These are phyloP conservation scores for Brasilioporus rufonigricans DNA, from an alignment of 768 basidiomycete species.

Conservation along the genomic window DNA sequence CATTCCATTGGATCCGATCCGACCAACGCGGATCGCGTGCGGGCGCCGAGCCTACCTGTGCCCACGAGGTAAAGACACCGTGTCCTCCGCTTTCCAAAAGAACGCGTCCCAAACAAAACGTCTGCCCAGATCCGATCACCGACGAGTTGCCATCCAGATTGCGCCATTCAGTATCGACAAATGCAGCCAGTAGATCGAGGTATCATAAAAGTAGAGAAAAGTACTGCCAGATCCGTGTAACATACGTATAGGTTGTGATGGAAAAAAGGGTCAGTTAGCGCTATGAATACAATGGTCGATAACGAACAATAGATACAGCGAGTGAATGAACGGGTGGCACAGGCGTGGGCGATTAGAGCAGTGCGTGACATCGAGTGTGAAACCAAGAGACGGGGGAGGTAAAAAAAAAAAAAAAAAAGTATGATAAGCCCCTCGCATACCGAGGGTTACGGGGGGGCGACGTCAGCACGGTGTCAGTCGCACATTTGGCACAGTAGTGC, in stretches of 20 bases:
- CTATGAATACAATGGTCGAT: constrained; percentile 23
- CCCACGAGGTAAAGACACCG: background rate
- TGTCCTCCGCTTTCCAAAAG: background rate
- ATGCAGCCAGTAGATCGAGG: constrained; percentile 6
- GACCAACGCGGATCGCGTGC: background rate
- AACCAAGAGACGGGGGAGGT: constrained; percentile 2
- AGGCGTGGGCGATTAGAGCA: constrained; percentile 11
- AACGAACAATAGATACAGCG: constrained; percentile 24
- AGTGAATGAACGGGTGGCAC: constrained; percentile 4
- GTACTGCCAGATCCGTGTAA: background rate
- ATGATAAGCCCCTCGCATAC: background rate
- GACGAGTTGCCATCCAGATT: background rate
- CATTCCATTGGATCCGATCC: background rate
- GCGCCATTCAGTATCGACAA: constrained; percentile 2
- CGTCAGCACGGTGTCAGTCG: background rate
- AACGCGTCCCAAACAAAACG: background rate
- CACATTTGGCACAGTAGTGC: background rate
- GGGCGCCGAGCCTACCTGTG: background rate
- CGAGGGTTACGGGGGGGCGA: background rate
- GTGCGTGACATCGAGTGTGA: constrained; percentile 5
- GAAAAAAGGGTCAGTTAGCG: background rate
- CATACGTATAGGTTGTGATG: constrained; percentile 10
- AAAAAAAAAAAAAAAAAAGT: background rate
- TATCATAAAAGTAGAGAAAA: background rate
- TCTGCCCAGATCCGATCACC: background rate